Percentiles rank a stretch among this genome's conserved stretches.
Conservation (phyloP, 164 flowering plant species). For the Litsea cubeba region DNA sequence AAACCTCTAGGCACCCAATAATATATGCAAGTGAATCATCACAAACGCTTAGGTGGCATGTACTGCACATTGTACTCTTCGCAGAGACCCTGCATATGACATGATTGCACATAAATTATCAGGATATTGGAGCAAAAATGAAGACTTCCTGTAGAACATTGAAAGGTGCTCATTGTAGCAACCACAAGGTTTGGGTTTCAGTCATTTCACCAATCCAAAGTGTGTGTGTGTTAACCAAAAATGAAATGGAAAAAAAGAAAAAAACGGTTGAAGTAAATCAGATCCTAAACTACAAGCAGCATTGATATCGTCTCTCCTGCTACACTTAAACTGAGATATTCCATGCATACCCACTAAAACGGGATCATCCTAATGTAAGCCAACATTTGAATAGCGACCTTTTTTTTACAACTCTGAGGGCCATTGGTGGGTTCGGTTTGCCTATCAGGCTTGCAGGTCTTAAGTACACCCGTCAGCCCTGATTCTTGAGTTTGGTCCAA, state of each 20-base stretch:
- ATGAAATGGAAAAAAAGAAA: neutral
- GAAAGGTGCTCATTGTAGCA: neutral
- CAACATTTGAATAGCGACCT: neutral
- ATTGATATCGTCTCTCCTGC: neutral
- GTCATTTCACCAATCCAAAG: no score
- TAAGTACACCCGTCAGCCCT: no score
- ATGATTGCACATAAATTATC: neutral
- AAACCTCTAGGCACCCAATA: neutral
- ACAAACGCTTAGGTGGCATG: constrained; percentile 34
- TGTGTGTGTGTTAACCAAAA: neutral
- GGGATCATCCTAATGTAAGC: neutral
- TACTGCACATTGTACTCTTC: constrained; percentile 43
- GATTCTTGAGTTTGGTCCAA: no score
- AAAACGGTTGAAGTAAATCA: neutral
- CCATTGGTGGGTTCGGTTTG: no score
- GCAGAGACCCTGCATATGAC: constrained; percentile 34
- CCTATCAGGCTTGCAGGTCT: no score
- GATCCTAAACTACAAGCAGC: neutral
- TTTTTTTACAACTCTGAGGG: no score
- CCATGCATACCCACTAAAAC: neutral
- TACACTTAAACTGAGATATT: neutral
- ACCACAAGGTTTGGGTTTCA: no score
- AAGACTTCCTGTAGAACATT: neutral
- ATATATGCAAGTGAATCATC: neutral
- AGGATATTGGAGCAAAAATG: neutral